A percentile compares a stretch with the other conserved stretches of the same genome.
Conservation (phyloP, 371 early-diverging fungal genomes). For the Mucor sp. region DNA sequence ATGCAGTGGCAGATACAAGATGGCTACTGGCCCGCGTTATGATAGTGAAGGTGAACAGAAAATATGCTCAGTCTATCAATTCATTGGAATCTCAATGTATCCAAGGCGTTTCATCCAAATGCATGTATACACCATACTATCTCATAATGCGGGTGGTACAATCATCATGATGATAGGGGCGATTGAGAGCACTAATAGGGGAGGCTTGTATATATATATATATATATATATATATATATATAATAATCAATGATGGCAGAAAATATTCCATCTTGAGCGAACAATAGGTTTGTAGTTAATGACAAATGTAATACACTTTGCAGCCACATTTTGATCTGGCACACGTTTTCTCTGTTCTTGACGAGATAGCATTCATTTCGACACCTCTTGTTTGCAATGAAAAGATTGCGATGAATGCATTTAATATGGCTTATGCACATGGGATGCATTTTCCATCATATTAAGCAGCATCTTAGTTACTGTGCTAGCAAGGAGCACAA, state of each 20-base stretch:
- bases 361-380: too few relatives aligned
- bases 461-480: not conserved
- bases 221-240: too few relatives aligned
- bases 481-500: not conserved
- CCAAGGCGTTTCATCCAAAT: not conserved
- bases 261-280: not conserved
- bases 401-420: not conserved
- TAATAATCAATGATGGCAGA: not conserved
- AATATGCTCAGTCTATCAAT: not conserved
- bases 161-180: not conserved
- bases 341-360: not conserved
- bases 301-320: not conserved
- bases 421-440: slow-evolving; percentile 15
- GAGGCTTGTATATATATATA: not conserved
- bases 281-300: not conserved
- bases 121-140: not conserved
- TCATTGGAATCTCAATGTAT: too few relatives aligned
- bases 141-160: not conserved
- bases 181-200: not conserved
- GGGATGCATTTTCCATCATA: not conserved
- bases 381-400: too few relatives aligned
- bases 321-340: not conserved
- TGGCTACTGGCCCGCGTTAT: too few relatives aligned
- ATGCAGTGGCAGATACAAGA: not conserved
- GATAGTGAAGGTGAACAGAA: not conserved